phyloP scores from a whole-genome alignment of 306 rosid genomes.

The Medicago ruthenica region DNA sequence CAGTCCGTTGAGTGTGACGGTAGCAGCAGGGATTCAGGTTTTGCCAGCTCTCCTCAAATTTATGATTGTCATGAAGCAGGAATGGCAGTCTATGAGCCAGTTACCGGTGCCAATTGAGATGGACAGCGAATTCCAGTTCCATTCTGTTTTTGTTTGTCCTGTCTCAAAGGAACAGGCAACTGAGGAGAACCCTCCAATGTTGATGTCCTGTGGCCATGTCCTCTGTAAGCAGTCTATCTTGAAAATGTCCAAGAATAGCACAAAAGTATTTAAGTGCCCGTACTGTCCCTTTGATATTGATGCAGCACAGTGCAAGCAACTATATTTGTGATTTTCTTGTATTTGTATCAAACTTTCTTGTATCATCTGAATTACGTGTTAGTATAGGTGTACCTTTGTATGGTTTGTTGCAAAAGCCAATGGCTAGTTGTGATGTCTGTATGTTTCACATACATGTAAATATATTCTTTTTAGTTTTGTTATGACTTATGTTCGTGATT shows the following conservation, averaged over 20 bases:
- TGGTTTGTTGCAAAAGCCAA: conserved; percentile 43
- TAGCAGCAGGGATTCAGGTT: conserved; percentile 82
- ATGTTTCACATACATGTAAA: conserved; percentile 55
- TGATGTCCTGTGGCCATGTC: conserved; percentile 92
- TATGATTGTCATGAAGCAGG: conserved; percentile 87
- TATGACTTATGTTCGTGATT: conserved; percentile 25
- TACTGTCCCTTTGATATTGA: conserved; percentile 78
- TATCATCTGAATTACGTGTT: conserved; percentile 48
- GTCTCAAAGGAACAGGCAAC: conserved; percentile 93
- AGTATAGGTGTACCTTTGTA: conserved; percentile 45
- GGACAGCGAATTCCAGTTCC: conserved; percentile 82
- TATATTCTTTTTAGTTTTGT: conserved; percentile 57
- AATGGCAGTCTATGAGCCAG: conserved; percentile 86
- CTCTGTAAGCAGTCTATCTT: conserved; percentile 89
- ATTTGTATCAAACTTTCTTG: conserved; percentile 43
- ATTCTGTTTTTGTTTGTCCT: conserved; percentile 93
- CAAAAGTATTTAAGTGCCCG: conserved; percentile 84
- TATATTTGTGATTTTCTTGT: conserved; percentile 58
- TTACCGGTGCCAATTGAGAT: conserved; percentile 86
- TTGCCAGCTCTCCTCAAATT: conserved; percentile 77
- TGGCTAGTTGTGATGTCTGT: conserved; percentile 45
- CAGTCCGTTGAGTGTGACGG: conserved; percentile 78
- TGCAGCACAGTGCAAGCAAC: conserved; percentile 65
- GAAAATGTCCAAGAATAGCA: conserved; percentile 89
- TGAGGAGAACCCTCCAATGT: conserved; percentile 90